A percentile compares a stretch with the other conserved stretches of the same genome.
Conservation (phyloP, 2,329 filamentous ascomycete genomes). For the Ciborinia camelliae region DNA sequence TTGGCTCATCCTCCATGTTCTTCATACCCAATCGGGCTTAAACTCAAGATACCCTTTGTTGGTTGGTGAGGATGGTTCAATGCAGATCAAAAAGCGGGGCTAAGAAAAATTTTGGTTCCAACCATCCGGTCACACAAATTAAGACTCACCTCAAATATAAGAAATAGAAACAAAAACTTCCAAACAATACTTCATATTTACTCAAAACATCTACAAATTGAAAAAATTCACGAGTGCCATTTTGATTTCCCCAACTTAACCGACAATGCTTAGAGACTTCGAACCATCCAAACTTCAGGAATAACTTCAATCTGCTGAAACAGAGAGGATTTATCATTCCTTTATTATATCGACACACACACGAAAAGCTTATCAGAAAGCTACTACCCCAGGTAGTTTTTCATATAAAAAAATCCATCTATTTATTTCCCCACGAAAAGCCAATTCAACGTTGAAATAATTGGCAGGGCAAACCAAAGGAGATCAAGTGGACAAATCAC, state of each 20-base stretch:
- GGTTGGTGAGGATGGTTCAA: constrained; percentile 3
- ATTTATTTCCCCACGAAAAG: constrained; percentile 5
- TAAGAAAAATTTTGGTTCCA: constrained; percentile 10
- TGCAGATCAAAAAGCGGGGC: constrained; percentile 12
- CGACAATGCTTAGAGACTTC: constrained; percentile 35
- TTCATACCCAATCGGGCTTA: not conserved
- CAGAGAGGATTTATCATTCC: constrained; percentile 20
- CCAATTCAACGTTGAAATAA: constrained; percentile 15
- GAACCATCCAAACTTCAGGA: constrained; percentile 33
- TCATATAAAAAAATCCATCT: constrained; percentile 5
- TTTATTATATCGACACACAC: constrained; percentile 17
- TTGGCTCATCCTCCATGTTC: not conserved
- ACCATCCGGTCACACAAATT: constrained; percentile 8
- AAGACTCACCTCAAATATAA: constrained; percentile 10
- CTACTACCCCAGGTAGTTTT: constrained; percentile 11
- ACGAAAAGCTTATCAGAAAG: constrained; percentile 15
- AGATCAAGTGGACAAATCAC: constrained; percentile 21
- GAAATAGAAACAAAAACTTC: not conserved
- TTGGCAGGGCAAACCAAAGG: constrained; percentile 18
- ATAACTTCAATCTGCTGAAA: constrained; percentile 22
- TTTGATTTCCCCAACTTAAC: constrained; percentile 20
- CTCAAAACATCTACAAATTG: not conserved
- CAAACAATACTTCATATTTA: not conserved
- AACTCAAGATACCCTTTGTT: not conserved
- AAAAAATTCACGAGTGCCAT: not conserved